Evolutionary conservation across 2,329 filamentous ascomycete genomes (phyloP).

Genomic region (Stemphylium vesicarium): DNA sequence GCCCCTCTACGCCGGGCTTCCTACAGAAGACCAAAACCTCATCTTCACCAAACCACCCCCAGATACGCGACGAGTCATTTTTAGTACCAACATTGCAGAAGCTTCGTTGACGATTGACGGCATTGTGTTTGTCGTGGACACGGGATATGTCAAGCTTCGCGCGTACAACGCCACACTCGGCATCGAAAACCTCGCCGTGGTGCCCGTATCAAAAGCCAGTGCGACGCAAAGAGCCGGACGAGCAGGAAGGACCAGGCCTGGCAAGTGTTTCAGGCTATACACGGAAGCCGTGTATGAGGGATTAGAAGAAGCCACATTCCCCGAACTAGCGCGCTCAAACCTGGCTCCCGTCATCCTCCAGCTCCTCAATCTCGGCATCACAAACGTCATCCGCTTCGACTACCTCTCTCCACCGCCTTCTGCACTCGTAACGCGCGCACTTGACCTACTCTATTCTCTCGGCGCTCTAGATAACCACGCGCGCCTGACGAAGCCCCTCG

Average conservation of each 20-base stretch:
- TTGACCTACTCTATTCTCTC: conserved; percentile 86
- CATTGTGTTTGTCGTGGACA: conserved; percentile 89
- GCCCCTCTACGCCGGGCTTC: conserved; percentile 86
- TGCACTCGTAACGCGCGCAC: conserved; percentile 80
- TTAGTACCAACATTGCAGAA: conserved; percentile 95
- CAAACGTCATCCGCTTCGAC: conserved; percentile 90
- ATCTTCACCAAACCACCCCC: conserved; percentile 86
- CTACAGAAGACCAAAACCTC: conserved; percentile 92
- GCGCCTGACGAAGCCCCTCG: conserved; percentile 87
- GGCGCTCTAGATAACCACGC: conserved; percentile 89
- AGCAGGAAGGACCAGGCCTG: conserved; percentile 85
- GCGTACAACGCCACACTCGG: conserved; percentile 84
- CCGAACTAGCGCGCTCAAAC: conserved; percentile 92
- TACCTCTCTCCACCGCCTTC: conserved; percentile 87
- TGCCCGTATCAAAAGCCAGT: conserved; percentile 85
- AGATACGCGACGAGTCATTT: conserved; percentile 86
- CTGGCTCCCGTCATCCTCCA: conserved; percentile 87
- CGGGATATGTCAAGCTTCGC: conserved; percentile 87
- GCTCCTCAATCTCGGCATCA: conserved; percentile 91
- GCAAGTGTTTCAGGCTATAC: conserved; percentile 94
- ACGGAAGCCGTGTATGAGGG: conserved; percentile 73
- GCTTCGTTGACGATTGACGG: conserved; percentile 93
- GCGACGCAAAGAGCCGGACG: conserved; percentile 90
- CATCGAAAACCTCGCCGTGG: conserved; percentile 84
- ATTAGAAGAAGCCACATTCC: conserved; percentile 75